Evolutionary conservation across 306 rosid genomes (phyloP).

Genomic region (Cyamopsis tetragonoloba): DNA sequence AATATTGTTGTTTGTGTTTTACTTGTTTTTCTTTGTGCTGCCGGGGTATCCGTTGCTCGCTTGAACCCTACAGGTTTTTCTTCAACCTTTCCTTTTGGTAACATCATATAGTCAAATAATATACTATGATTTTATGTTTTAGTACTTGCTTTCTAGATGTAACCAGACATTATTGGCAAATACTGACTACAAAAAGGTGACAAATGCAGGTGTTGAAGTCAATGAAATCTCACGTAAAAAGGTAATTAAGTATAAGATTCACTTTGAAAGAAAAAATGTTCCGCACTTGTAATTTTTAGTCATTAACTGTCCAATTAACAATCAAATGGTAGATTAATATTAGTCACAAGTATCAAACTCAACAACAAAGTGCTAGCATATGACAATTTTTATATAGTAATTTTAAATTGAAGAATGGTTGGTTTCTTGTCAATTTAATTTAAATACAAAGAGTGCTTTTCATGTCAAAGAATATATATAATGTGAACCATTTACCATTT

Average conservation of each 20-base stretch:
- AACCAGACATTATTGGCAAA: neutral
- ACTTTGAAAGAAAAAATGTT: no score
- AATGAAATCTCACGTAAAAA: neutral
- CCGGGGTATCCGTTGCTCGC: slow-evolving; percentile 33
- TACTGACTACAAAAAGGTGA: neutral
- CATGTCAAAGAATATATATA: neutral
- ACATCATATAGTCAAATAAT: no score
- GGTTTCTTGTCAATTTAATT: neutral
- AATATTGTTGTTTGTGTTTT: slow-evolving; percentile 10
- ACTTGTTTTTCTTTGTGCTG: slow-evolving; percentile 26
- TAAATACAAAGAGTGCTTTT: neutral
- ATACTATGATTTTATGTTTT: no score
- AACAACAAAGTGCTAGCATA: no score
- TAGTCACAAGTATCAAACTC: no score
- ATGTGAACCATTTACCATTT: neutral
- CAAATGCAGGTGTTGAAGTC: slow-evolving; percentile 20
- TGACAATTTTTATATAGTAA: no score
- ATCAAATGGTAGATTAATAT: no score
- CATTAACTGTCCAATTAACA: no score
- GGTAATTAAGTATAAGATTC: slow-evolving; percentile 22
- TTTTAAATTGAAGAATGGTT: no score
- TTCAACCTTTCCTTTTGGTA: neutral
- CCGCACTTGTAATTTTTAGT: no score
- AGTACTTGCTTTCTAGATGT: neutral
- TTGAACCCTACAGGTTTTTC: slow-evolving; percentile 31